Base-by-base conservation (phyloP, 179 eudicot genomes). In the Spergularia azorica region DNA sequence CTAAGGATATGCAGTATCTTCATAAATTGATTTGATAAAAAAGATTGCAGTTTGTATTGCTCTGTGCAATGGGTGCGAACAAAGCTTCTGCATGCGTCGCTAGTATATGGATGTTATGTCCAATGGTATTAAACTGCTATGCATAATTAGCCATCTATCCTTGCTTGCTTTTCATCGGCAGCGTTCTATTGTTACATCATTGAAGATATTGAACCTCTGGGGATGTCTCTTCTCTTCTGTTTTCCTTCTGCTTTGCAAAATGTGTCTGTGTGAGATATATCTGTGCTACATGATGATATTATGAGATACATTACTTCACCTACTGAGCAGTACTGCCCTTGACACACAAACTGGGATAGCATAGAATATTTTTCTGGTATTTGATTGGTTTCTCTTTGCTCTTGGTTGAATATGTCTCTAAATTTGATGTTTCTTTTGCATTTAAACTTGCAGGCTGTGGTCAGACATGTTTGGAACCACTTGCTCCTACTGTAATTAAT, bases 381-480 rank as follows among this genome's bases (percentile, higher is more conserved):
- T 32, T 71, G 21, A 48, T 56, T 65, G 32, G n/a, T 67, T 66
- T 16, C 15, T 46, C 64, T 52, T 66, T 16, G 38, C 43, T 41
- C 18, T 71, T 60, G 12, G 46, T 26, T 73, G 56, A 61, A 63
- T 18, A 39, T 58, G 2, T 78, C 13, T 58, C 17, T 8, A 41
- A 17, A 12, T 32, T 54, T 64, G 55, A 14, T 60, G 32, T 51
- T 71, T 71, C 38, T 66, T 63, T 38, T 70, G 52, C 54, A 21
- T 57, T 36, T 69, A 71, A 48, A 65, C 62, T 79, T 81, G 66
- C 88, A 95, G 99, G 89, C 76, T 95, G 99, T 82, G 94, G 84
- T 70, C 97, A 90, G 84, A 89, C 83, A 66, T 95, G 99, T 84
- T 74, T 73, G 81, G 99, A 95, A 75, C 99, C 99, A 18, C 86